These are phyloP conservation scores for Prunus fruticosa DNA, from an alignment of 306 rosid species.

Conservation along the genomic window DNA sequence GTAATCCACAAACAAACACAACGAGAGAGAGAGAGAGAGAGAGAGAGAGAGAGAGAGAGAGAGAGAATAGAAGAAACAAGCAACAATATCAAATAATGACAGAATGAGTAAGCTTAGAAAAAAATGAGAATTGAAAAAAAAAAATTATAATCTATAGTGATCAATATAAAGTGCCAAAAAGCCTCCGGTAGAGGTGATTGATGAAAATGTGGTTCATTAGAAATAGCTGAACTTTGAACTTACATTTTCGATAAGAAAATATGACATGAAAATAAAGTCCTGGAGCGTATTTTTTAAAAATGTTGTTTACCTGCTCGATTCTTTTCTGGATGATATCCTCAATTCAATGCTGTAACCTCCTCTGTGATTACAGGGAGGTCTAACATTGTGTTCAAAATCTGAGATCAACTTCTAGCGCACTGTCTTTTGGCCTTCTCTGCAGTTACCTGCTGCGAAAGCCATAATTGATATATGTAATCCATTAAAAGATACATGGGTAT, in stretches of 20 bases:
- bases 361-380: constrained; percentile 92
- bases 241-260: background rate
- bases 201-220: background rate
- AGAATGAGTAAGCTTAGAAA: background rate
- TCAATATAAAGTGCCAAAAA: background rate
- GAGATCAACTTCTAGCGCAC: constrained; percentile 88
- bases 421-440: constrained; percentile 82
- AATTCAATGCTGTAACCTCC: constrained; percentile 69
- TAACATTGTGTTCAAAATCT: constrained; percentile 85
- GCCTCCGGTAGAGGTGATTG: background rate
- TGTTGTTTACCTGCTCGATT: constrained; percentile 62
- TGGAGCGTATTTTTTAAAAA: background rate
- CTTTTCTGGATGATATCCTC: constrained; percentile 82
- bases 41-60: background rate
- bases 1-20: background rate
- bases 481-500: background rate
- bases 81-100: background rate
- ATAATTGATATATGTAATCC: constrained; percentile 4
- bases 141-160: background rate
- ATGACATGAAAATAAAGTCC: background rate
- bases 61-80: background rate
- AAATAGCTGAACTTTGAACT: background rate
- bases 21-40: background rate
- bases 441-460: constrained; percentile 56
- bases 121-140: background rate